phyloP scores from a whole-genome alignment of 495 filamentous ascomycete species.

The Articulospora tetracladia region DNA sequence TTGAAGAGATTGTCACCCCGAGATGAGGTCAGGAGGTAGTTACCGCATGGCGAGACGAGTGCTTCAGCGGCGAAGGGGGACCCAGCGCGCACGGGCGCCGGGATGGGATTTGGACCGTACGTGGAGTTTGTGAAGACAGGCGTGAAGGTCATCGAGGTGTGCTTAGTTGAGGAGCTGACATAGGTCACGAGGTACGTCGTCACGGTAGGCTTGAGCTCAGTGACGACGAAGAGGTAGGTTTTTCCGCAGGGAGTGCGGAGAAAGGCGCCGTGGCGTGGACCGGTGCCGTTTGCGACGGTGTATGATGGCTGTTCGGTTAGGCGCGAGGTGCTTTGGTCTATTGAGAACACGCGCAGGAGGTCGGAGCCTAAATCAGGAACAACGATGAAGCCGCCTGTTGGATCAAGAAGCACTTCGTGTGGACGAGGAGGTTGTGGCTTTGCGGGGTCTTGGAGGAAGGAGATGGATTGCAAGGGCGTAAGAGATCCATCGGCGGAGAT shows the following conservation, averaged over 20 bases:
- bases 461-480: constrained; percentile 40
- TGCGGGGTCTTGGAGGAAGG: constrained; percentile 43
- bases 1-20: constrained; percentile 51
- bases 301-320: constrained; percentile 34
- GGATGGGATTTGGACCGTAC: constrained; percentile 35
- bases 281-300: constrained; percentile 43
- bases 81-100: constrained; percentile 13
- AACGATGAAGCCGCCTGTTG: constrained; percentile 58
- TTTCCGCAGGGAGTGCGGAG: constrained; percentile 35
- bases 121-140: constrained; percentile 33
- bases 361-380: constrained; percentile 73
- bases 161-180: constrained; percentile 29
- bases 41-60: constrained; percentile 47
- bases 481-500: constrained; percentile 23
- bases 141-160: constrained; percentile 43
- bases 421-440: constrained; percentile 68
- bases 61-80: constrained; percentile 56
- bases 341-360: constrained; percentile 58
- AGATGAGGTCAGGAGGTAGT: constrained; percentile 60
- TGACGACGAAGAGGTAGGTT: constrained; percentile 57
- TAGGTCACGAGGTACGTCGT: constrained; percentile 58
- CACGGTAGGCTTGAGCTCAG: constrained; percentile 58
- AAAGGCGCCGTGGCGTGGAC: constrained; percentile 68
- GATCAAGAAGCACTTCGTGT: constrained; percentile 67
- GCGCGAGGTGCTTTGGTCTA: constrained; percentile 37